Base-by-base conservation (phyloP, 352 stramenopile genomes). In the Globisporangium okanoganense region DNA sequence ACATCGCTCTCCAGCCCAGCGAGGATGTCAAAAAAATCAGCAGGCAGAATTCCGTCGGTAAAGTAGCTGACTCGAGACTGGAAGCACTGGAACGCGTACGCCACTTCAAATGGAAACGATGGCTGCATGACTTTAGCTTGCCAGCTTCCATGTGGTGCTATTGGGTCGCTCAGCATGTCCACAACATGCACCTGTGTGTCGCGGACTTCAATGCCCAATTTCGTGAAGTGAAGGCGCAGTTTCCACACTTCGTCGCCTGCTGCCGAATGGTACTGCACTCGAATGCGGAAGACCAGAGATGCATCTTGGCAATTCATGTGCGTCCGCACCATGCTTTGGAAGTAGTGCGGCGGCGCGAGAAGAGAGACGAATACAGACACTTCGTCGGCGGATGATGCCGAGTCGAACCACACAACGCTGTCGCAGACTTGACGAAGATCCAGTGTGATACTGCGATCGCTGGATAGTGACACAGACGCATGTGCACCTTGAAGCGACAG, bases 31-130 rank as follows among this genome's bases (percentile, higher is more conserved):
- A 65, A 84, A 56, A 87, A 85, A 18, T 66, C 58, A 22, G 61
- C 38, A 7, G 76, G 18, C 3, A 84, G 24, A 33, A 64, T 67
- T 16, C 71, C 75, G 65, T 81, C 78, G 40, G 73, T 78, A 41
- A 84, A 84, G 44, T 73, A 57, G 40, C 72, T 72, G 44, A 75
- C 76, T 13, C 76, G 56, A 16, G 76, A 85, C 18, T 76, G 67
- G 41, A 87, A 66, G 33, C 74, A 86, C 35, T 86, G 72, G 3
- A 83, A 45, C 31, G 74, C 76, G 63, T 86, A 86, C 5, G 73
- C 75, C 7, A 85, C 67, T 18, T 67, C 62, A 72, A 67, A 36
- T 45, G 22, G 45, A 73, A 76, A 22, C 27, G 24, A 2, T 40
- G 43, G 31, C 3, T 27, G 36, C 7, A 36, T 43, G 27, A 6